These are phyloP conservation scores for Boletus rex-veris DNA, from an alignment of 768 basidiomycete species.

Conservation along the genomic window DNA sequence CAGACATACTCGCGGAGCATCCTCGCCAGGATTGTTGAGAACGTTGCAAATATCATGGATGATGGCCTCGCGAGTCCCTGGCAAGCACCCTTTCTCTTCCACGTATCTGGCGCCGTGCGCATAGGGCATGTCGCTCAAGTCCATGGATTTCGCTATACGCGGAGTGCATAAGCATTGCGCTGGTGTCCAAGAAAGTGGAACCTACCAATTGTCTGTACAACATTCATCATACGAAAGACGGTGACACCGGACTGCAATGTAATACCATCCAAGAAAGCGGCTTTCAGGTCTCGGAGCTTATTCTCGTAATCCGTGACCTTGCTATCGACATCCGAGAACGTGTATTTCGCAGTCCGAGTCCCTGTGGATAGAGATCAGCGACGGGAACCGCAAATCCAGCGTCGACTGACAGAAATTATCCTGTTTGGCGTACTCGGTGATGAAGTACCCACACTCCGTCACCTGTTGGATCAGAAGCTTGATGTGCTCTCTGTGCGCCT, in stretches of 20 bases:
- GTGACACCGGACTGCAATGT: constrained; percentile 11
- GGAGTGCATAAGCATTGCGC: neutral
- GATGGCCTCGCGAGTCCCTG: constrained; percentile 18
- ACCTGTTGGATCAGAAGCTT: constrained; percentile 17
- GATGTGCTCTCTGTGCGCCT: constrained; percentile 6
- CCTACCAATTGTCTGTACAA: constrained; percentile 6
- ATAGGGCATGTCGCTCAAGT: constrained; percentile 22
- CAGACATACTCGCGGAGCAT: constrained; percentile 22
- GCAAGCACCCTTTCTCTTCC: constrained; percentile 18
- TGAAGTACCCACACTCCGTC: constrained; percentile 25
- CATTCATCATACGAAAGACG: constrained; percentile 22
- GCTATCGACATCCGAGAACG: constrained; percentile 15
- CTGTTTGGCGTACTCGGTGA: constrained; percentile 19
- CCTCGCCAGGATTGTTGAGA: constrained; percentile 9
- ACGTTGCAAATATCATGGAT: constrained; percentile 18
- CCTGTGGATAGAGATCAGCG: constrained; percentile 6
- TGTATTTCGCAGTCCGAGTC: constrained; percentile 16
- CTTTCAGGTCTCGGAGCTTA: constrained; percentile 17
- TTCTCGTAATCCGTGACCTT: constrained; percentile 19
- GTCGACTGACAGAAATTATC: constrained; percentile 14
- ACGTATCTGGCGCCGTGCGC: constrained; percentile 22
- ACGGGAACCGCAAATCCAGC: neutral
- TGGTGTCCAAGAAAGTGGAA: neutral
- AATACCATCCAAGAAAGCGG: constrained; percentile 15
- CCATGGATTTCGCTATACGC: constrained; percentile 10